Percentiles rank a stretch among this genome's conserved stretches.
These are phyloP conservation scores for Lactifluus volemus DNA, from an alignment of 768 basidiomycete species.

Conservation along the genomic window DNA sequence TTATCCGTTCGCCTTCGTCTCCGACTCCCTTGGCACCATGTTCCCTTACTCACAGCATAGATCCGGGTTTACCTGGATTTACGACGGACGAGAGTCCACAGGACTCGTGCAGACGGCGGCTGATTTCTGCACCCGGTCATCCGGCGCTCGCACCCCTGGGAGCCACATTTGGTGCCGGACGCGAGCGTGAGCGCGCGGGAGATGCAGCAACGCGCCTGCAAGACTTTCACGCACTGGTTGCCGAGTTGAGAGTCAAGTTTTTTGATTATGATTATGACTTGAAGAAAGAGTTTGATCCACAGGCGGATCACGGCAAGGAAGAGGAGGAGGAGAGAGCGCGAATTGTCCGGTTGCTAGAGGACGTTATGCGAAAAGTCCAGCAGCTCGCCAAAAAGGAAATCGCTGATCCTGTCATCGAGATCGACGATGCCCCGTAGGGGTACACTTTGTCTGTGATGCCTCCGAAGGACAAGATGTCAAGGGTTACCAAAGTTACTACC, in stretches of 20 bases:
- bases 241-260: constrained; percentile 3
- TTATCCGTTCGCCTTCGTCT: too few relatives aligned
- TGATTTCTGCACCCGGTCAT: too few relatives aligned
- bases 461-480: background rate
- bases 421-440: background rate
- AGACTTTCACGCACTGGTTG: constrained; percentile 6
- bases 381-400: background rate
- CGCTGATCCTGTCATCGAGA: background rate
- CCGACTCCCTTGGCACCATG: too few relatives aligned
- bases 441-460: background rate
- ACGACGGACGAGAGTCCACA: too few relatives aligned
- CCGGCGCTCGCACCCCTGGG: background rate
- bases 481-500: background rate
- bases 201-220: constrained; percentile 8
- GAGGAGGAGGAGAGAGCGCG: background rate
- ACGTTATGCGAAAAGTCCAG: constrained; percentile 7
- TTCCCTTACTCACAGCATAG: too few relatives aligned
- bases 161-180: background rate
- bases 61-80: too few relatives aligned
- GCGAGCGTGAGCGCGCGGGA: background rate
- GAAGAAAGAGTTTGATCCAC: background rate
- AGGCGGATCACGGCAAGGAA: background rate
- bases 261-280: background rate
- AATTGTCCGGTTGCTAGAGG: constrained; percentile 10
- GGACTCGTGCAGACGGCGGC: too few relatives aligned